Percentiles rank a stretch among this genome's conserved stretches.
These are phyloP conservation scores for Beta corolliflora DNA, from an alignment of 179 eudicot genomes.

Conservation along the genomic window DNA sequence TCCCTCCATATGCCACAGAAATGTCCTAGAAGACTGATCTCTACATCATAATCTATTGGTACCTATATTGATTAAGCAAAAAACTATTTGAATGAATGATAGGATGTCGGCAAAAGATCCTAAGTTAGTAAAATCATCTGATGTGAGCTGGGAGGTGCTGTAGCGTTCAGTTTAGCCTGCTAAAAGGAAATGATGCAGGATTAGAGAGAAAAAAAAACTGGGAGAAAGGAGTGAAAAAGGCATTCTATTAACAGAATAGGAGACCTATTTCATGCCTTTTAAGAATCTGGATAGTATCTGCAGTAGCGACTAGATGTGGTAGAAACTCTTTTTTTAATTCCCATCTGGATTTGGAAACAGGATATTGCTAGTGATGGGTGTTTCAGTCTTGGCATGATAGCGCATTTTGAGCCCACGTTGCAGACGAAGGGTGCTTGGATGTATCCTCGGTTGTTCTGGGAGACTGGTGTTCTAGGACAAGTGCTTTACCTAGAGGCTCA, in stretches of 20 bases:
- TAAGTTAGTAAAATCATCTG: not conserved
- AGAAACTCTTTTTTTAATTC: not conserved
- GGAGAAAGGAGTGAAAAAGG: not conserved
- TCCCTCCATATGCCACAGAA: not conserved
- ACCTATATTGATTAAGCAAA: not conserved
- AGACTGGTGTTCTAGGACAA: conserved; percentile 93
- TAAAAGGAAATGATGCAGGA: not conserved
- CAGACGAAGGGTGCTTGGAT: conserved; percentile 73
- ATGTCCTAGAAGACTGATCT: not conserved
- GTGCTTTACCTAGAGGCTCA: conserved; percentile 91
- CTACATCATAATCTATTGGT: not conserved
- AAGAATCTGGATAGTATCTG: not conserved
- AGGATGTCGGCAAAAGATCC: no score
- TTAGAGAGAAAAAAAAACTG: not conserved
- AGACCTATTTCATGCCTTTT: not conserved
- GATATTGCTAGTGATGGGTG: conserved; percentile 94
- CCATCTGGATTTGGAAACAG: conserved; percentile 35
- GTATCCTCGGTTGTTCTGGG: conserved; percentile 95
- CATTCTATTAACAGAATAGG: not conserved
- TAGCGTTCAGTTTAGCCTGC: not conserved
- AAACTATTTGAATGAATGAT: no score
- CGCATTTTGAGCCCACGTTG: conserved; percentile 75
- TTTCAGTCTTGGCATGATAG: conserved; percentile 95
- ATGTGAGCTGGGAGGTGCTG: not conserved
- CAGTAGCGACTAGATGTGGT: not conserved